Conservation (phyloP, 345 rosid species). For the Melastoma malabathricum region DNA sequence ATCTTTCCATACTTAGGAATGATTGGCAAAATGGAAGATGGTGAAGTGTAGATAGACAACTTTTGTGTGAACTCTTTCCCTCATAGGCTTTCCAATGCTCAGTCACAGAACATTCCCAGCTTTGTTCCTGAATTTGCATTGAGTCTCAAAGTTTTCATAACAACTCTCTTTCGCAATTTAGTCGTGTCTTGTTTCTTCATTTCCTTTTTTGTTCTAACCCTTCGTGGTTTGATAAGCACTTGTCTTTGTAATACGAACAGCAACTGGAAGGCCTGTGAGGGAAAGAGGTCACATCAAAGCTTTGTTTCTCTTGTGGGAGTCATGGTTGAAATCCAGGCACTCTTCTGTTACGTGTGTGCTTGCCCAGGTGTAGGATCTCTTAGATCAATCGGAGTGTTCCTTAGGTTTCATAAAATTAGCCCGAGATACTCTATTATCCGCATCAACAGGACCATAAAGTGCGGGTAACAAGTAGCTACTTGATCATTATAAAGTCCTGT, state of each 20-base stretch:
- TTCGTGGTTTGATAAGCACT: not conserved
- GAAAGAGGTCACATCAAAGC: slow-evolving; percentile 12
- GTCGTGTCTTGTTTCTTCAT: not conserved
- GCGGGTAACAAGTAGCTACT: no score
- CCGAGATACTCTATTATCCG: no score
- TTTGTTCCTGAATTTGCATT: not conserved
- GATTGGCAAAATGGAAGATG: no score
- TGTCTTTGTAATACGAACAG: not conserved
- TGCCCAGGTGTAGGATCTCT: no score
- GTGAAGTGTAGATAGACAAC: not conserved
- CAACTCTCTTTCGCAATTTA: no score
- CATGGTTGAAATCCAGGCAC: no score
- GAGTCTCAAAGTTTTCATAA: not conserved
- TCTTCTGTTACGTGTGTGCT: no score
- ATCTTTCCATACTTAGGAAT: no score
- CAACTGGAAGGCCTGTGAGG: slow-evolving; percentile 7
- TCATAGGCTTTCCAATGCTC: slow-evolving; percentile 8
- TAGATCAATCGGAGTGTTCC: no score
- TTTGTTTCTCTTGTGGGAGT: slow-evolving; percentile 7
- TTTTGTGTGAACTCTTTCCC: slow-evolving; percentile 25
- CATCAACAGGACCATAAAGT: no score
- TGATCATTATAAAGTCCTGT: no score
- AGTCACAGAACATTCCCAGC: not conserved
- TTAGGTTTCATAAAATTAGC: no score
- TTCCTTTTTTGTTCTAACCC: not conserved